Conservation (phyloP, 495 filamentous ascomycete species). For the Penicillium paxilli region DNA sequence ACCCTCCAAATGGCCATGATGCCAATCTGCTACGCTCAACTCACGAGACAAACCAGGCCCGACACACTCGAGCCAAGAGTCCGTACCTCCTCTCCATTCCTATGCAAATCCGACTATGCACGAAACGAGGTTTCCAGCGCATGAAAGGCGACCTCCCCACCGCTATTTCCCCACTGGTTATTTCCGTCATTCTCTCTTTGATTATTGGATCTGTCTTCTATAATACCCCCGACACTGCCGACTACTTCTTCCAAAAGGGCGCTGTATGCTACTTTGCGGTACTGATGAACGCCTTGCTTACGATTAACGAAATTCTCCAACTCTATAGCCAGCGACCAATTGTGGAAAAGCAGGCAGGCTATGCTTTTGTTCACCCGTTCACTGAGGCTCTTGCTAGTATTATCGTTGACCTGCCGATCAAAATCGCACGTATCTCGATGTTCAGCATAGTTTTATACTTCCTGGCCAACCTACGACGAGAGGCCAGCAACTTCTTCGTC, state of each 20-base stretch:
- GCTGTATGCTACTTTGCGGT: conserved; percentile 86
- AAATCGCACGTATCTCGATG: conserved; percentile 38
- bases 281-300: conserved; percentile 54
- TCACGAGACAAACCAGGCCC: conserved; percentile 28
- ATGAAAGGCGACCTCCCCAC: conserved; percentile 70
- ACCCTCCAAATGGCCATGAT: conserved; percentile 21
- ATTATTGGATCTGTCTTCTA: conserved; percentile 85
- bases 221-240: conserved; percentile 35
- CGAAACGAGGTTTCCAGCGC: conserved; percentile 44
- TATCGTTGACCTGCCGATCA: conserved; percentile 55
- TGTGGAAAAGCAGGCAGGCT: conserved; percentile 60
- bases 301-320: conserved; percentile 55
- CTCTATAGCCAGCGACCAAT: conserved; percentile 58
- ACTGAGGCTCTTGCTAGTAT: conserved; percentile 57
- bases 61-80: conserved; percentile 32
- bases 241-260: conserved; percentile 45
- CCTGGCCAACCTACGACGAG: conserved; percentile 45
- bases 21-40: conserved; percentile 25
- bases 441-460: conserved; percentile 60
- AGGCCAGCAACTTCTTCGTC: conserved; percentile 56
- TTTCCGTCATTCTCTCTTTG: conserved; percentile 69
- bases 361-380: conserved; percentile 61
- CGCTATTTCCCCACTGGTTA: conserved; percentile 66
- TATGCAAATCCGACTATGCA: conserved; percentile 50
- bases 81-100: conserved; percentile 44